These are phyloP conservation scores for Skeletonema tropicum DNA, from an alignment of 108 stramenopile genomes.

Conservation along the genomic window DNA sequence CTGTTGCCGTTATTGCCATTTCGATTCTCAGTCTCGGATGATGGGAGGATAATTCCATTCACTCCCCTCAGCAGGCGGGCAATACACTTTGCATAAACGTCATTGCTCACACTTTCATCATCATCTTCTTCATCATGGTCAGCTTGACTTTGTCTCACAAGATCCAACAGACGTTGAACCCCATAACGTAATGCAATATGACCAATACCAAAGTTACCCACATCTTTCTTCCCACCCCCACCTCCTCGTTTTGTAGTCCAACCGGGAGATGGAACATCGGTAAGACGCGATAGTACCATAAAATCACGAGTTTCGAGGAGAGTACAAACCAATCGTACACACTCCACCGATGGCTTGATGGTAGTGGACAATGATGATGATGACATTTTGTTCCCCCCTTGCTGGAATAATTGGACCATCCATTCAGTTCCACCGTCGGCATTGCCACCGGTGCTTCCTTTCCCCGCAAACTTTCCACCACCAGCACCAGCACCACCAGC, in stretches of 20 bases:
- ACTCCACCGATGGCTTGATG: constrained; percentile 20
- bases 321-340: constrained; percentile 36
- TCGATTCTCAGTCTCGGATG: not conserved
- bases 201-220: constrained; percentile 15
- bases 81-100: constrained; percentile 22
- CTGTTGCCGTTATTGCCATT: not conserved
- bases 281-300: constrained; percentile 26
- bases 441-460: not conserved
- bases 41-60: constrained; percentile 33
- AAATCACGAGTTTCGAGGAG: constrained; percentile 41
- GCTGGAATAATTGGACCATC: constrained; percentile 38
- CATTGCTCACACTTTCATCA: not conserved
- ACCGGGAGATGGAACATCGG: constrained; percentile 16
- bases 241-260: constrained; percentile 21
- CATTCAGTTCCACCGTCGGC: constrained; percentile 10
- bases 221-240: constrained; percentile 15
- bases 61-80: constrained; percentile 38
- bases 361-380: not conserved
- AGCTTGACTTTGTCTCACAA: not conserved
- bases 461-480: not conserved
- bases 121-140: constrained; percentile 6
- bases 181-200: constrained; percentile 37
- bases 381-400: not conserved
- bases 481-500: not conserved
- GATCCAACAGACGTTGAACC: constrained; percentile 11